Evolutionary conservation across 331 rosid genomes (phyloP).

Genomic region (Malus hybrid): DNA sequence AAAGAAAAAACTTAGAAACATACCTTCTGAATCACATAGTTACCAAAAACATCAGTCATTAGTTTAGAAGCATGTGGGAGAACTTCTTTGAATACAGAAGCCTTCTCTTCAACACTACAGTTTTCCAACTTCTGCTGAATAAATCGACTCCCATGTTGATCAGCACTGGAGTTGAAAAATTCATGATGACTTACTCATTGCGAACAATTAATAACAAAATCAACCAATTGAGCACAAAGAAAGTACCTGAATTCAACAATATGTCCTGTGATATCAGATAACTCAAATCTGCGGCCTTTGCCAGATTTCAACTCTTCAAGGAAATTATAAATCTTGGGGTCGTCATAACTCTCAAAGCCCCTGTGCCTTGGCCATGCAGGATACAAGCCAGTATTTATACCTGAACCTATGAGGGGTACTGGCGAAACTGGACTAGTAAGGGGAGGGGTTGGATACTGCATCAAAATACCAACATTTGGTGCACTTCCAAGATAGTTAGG

Average conservation of each 20-base stretch:
- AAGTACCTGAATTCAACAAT: conserved; percentile 70
- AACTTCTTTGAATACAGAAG: conserved; percentile 55
- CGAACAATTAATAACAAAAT: conserved; percentile 14
- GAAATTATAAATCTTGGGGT: conserved; percentile 59
- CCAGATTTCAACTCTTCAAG: conserved; percentile 80
- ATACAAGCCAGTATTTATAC: conserved; percentile 43
- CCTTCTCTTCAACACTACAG: conserved; percentile 54
- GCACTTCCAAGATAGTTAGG: conserved; percentile 39
- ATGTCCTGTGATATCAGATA: conserved; percentile 70
- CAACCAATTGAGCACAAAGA: not conserved
- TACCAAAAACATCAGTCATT: conserved; percentile 80
- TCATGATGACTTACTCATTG: conserved; percentile 21
- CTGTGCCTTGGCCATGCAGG: conserved; percentile 68
- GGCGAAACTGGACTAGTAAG: conserved; percentile 59
- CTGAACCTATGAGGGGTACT: conserved; percentile 45
- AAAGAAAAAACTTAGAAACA: not conserved
- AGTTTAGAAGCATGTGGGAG: conserved; percentile 56
- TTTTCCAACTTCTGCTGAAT: conserved; percentile 82
- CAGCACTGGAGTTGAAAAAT: conserved; percentile 46
- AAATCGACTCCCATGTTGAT: conserved; percentile 89
- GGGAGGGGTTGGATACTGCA: conserved; percentile 63
- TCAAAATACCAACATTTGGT: conserved; percentile 38
- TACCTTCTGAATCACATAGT: conserved; percentile 83
- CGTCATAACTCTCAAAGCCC: conserved; percentile 41
- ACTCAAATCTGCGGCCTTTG: conserved; percentile 67